Base-by-base conservation (phyloP, 371 early-diverging fungal genomes). In the Mortierella sp. region DNA sequence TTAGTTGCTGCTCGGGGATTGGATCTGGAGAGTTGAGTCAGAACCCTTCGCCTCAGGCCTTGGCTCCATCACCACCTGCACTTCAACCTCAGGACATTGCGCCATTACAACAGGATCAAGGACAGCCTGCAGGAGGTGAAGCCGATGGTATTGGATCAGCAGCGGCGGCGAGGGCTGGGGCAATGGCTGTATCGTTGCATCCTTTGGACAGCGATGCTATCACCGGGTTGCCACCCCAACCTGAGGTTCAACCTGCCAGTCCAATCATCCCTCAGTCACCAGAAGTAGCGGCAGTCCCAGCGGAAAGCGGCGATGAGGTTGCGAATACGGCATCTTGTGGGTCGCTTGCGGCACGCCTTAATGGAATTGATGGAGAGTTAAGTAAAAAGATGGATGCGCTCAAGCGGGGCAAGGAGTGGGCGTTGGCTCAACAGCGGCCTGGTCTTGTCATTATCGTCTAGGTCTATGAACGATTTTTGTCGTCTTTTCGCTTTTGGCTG, bases 401-500 rank as follows among this genome's bases (percentile, higher is more conserved):
- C 26, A 71, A 72, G 70, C 63, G 64, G 34, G 83, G 83, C 66
- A 82, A 78, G 64, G 83, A 82, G 48, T 82, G 83, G 83, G 78
- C 73, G 16, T 39, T 77, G 55, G 78, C 83, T 4, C 83, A 82
- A 40, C 83, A 78, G 44, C 83, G 83, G 1, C 83, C 83, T n/a
- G 83, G 83, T 5, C 67, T 82, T 26, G 34, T 43, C n/a, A 82
- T 82, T 34, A 66, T 82, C 47, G 79, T 82, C 13, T 82, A 61
- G 47, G 34, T 19, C 19, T 10, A 22, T 16, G 34, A n/a, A n/a
- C n/a, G n/a, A n/a, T n/a, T n/a, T n/a, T n/a, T n/a, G n/a, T n/a
- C n/a, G n/a, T n/a, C 58, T 55, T 1, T 58, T 31, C 19, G 14
- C 34, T 16, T 1, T 50, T n/a, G n/a, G n/a, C n/a, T n/a, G n/a